Conservation (phyloP, 2,329 filamentous ascomycete species). For the Fusarium robinianum region DNA sequence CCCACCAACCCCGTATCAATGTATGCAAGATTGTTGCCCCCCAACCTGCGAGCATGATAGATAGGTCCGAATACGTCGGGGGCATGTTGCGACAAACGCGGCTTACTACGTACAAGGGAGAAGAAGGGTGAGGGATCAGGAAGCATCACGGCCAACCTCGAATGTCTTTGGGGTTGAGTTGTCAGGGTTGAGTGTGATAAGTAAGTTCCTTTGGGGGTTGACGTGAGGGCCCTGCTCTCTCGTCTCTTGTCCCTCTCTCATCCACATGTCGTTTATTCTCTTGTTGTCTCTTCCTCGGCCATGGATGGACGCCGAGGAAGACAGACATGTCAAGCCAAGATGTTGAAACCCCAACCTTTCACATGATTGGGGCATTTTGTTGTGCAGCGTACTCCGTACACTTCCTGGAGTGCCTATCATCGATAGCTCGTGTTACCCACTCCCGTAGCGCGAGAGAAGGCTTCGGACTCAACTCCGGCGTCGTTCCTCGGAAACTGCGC, state of each 20-base stretch:
- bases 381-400: too few relatives aligned
- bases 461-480: constrained; percentile 22
- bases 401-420: too few relatives aligned
- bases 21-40: constrained; percentile 1
- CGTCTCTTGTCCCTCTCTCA: too few relatives aligned
- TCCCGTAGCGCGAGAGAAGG: too few relatives aligned
- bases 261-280: constrained; percentile 1
- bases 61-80: constrained; percentile 4
- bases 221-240: constrained; percentile 15
- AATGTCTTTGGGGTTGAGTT: constrained; percentile 24
- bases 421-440: constrained; percentile 3
- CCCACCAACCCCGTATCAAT: constrained; percentile 1
- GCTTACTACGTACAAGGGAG: not conserved
- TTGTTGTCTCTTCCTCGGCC: constrained; percentile 13
- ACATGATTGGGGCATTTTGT: constrained; percentile 18
- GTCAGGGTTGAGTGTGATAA: constrained; percentile 20
- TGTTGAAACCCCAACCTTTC: constrained; percentile 33
- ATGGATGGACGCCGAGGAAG: constrained; percentile 6
- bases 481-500: constrained; percentile 22
- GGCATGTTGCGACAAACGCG: constrained; percentile 1
- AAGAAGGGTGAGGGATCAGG: too few relatives aligned
- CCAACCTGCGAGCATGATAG: not conserved
- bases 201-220: constrained; percentile 33
- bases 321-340: not conserved
- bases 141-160: too few relatives aligned